phyloP scores from a whole-genome alignment of 495 filamentous ascomycete species.

The Aspergillus incahuasiensis region DNA sequence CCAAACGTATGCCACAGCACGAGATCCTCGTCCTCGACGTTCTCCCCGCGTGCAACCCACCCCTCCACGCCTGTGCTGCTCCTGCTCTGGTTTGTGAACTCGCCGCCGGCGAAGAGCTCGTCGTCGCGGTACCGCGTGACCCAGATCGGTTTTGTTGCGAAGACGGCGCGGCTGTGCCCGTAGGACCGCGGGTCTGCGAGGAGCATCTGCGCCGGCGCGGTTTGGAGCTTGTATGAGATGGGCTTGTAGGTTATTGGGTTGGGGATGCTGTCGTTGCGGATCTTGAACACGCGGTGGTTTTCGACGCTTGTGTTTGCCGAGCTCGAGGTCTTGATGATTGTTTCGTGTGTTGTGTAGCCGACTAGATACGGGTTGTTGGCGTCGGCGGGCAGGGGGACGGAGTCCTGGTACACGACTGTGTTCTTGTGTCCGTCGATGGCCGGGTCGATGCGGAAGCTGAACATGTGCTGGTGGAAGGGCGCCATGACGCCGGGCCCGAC shows the following conservation, averaged over 20 bases:
- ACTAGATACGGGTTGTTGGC: constrained; percentile 68
- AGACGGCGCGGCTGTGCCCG: constrained; percentile 72
- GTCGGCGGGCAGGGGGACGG: constrained; percentile 67
- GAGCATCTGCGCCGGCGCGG: constrained; percentile 71
- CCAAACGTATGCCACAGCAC: constrained; percentile 53
- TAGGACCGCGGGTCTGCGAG: constrained; percentile 66
- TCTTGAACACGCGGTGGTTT: constrained; percentile 72
- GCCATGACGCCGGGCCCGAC: constrained; percentile 82
- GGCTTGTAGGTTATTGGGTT: constrained; percentile 74
- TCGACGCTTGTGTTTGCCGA: constrained; percentile 59
- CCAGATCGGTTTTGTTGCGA: constrained; percentile 78
- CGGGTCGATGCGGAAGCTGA: constrained; percentile 84
- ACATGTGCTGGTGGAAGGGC: constrained; percentile 82
- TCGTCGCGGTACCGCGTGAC: constrained; percentile 73
- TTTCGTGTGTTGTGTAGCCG: constrained; percentile 65
- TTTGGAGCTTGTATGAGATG: constrained; percentile 74
- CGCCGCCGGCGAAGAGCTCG: constrained; percentile 78
- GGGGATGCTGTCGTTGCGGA: constrained; percentile 63
- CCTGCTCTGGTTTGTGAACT: constrained; percentile 82
- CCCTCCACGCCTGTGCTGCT: constrained; percentile 46
- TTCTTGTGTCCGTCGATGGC: constrained; percentile 71
- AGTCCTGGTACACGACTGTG: constrained; percentile 66
- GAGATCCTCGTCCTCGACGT: constrained; percentile 45
- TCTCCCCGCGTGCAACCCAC: constrained; percentile 42
- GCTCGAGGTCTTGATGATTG: constrained; percentile 55